A percentile compares a stretch with the other conserved stretches of the same genome.
Evolutionary conservation across 2,329 filamentous ascomycete species (phyloP).

Genomic region (Cytospora piceicola): DNA sequence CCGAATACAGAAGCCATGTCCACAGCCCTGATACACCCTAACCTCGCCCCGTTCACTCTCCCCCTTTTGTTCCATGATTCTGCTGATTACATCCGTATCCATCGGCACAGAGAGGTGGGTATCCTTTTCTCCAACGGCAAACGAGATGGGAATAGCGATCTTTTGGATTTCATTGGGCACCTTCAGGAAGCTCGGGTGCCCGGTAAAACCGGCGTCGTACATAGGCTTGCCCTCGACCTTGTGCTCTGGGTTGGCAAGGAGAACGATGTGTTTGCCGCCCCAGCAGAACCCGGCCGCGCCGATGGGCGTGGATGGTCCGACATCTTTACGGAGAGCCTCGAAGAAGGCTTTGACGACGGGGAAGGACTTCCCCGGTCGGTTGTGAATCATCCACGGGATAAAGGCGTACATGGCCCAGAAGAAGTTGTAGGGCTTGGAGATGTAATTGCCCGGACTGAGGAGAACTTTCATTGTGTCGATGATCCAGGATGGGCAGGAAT

Average conservation of each 20-base stretch:
- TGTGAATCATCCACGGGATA: conserved; percentile 41
- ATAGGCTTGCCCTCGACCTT: conserved; percentile 42
- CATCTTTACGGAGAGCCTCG: conserved; percentile 41
- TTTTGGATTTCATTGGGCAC: conserved; percentile 53
- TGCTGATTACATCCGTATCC: conserved; percentile 42
- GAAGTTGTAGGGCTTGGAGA: conserved; percentile 40
- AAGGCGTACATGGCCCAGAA: conserved; percentile 35
- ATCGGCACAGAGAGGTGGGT: conserved; percentile 39
- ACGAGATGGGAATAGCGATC: conserved; percentile 48
- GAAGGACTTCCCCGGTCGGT: conserved; percentile 38
- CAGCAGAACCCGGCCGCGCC: conserved; percentile 66
- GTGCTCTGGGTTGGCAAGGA: conserved; percentile 47
- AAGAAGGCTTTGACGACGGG: conserved; percentile 45
- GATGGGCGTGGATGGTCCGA: conserved; percentile 42
- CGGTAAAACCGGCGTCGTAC: conserved; percentile 56
- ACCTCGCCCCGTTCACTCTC: conserved; percentile 43
- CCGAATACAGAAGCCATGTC: conserved; percentile 48
- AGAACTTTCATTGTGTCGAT: conserved; percentile 38
- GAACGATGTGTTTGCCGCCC: conserved; percentile 60
- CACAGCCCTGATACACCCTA: conserved; percentile 43
- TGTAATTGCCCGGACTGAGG: conserved; percentile 32
- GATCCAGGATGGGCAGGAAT: conserved; percentile 39
- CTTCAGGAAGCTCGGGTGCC: conserved; percentile 54
- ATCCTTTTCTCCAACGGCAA: conserved; percentile 53
- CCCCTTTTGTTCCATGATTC: conserved; percentile 42